phyloP scores from a whole-genome alignment of 2,329 filamentous ascomycete species.

The Ophiocordyceps camponoti-rufipedis region DNA sequence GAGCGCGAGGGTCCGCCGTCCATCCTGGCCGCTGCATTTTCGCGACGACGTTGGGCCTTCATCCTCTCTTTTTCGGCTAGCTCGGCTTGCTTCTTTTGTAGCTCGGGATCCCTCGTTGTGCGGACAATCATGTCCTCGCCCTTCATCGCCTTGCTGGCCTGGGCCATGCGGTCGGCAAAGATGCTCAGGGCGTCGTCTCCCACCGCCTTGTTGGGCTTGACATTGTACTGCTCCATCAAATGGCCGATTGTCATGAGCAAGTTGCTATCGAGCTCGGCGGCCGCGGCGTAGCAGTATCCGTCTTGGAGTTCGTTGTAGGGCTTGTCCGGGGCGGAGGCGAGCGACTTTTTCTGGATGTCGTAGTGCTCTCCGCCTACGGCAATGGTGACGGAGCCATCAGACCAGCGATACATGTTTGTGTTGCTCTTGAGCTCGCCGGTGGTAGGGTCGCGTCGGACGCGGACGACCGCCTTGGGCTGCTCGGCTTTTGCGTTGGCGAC shows the following conservation, averaged over 20 bases:
- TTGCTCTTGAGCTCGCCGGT: slow-evolving; percentile 55
- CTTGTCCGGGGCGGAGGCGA: slow-evolving; percentile 42
- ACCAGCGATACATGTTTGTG: slow-evolving; percentile 58
- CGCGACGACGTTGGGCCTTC: slow-evolving; percentile 45
- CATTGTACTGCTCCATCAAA: slow-evolving; percentile 52
- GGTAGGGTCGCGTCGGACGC: slow-evolving; percentile 50
- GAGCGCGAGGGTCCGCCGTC: slow-evolving; percentile 34
- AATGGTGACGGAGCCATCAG: slow-evolving; percentile 59
- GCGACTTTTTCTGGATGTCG: slow-evolving; percentile 51
- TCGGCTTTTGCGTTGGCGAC: slow-evolving; percentile 33
- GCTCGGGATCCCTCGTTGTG: slow-evolving; percentile 55
- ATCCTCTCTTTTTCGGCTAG: slow-evolving; percentile 55
- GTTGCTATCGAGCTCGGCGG: slow-evolving; percentile 49
- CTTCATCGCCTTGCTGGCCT: slow-evolving; percentile 36
- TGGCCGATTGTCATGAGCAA: slow-evolving; percentile 58
- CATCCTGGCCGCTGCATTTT: slow-evolving; percentile 48
- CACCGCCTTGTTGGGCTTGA: slow-evolving; percentile 47
- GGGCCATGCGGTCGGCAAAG: slow-evolving; percentile 48
- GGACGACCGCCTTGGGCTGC: slow-evolving; percentile 44
- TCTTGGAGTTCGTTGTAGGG: slow-evolving; percentile 50
- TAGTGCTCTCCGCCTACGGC: slow-evolving; percentile 61
- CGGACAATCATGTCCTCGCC: slow-evolving; percentile 49
- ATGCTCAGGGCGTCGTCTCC: slow-evolving; percentile 55
- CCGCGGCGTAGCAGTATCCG: slow-evolving; percentile 58
- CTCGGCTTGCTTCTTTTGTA: slow-evolving; percentile 57